These are phyloP conservation scores for Aspergillus hiratsukae DNA, from an alignment of 2,329 filamentous ascomycete species.

Conservation along the genomic window DNA sequence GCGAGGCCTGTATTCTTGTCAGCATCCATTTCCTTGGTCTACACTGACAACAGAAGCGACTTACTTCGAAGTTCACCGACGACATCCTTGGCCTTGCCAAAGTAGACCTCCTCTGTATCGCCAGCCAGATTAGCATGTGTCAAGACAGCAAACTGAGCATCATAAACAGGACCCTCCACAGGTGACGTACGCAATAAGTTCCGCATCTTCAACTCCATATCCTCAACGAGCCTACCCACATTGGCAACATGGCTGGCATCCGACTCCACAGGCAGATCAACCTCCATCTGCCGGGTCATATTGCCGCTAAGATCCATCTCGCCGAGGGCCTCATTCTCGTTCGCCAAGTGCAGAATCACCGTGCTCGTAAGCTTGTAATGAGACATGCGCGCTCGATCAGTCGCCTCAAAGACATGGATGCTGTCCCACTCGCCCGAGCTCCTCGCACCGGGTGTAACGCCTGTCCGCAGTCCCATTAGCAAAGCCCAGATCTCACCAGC, in stretches of 20 bases:
- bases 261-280: constrained; percentile 81
- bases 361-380: constrained; percentile 98
- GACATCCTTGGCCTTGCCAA: constrained; percentile 98
- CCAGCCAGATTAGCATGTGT: constrained; percentile 13
- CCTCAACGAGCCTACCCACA: constrained; percentile 88
- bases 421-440: constrained; percentile 90
- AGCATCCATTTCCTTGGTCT: constrained; percentile 1
- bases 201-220: constrained; percentile 99
- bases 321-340: constrained; percentile 63
- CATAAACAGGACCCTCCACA: background rate
- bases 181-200: constrained; percentile 68
- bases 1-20: constrained; percentile 52
- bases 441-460: constrained; percentile 62
- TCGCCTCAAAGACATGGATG: constrained; percentile 97
- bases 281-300: constrained; percentile 95
- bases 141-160: too few species aligned
- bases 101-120: constrained; percentile 81
- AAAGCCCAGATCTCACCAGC: background rate
- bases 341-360: constrained; percentile 84
- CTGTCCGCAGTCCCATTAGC: constrained; percentile 32
- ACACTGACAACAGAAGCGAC: constrained; percentile 14
- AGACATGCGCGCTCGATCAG: constrained; percentile 82
- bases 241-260: constrained; percentile 95
- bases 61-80: constrained; percentile 87
- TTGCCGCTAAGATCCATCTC: constrained; percentile 92